phyloP scores from a whole-genome alignment of 1,284 basidiomycete genomes.

The Sanghuangporus sanghuang region DNA sequence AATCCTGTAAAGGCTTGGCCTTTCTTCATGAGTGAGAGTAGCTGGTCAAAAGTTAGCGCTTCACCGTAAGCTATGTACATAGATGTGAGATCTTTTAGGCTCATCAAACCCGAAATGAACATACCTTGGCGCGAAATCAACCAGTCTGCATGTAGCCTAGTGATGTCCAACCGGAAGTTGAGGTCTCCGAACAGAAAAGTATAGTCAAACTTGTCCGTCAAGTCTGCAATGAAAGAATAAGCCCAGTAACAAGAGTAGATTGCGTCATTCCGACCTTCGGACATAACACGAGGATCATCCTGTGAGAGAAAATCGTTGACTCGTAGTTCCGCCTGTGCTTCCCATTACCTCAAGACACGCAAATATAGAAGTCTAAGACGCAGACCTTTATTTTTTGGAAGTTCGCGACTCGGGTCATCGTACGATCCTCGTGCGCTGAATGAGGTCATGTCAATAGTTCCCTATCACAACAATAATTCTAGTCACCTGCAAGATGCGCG shows the following conservation, averaged over 20 bases:
- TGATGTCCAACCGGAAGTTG: slow-evolving; percentile 72
- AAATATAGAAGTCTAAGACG: not conserved
- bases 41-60: slow-evolving; percentile 77
- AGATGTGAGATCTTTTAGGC: not conserved
- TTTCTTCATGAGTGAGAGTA: slow-evolving; percentile 62
- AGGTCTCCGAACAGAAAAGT: slow-evolving; percentile 80
- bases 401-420: slow-evolving; percentile 65
- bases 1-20: slow-evolving; percentile 66
- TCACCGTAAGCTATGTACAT: slow-evolving; percentile 54
- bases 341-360: slow-evolving; percentile 11
- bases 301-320: slow-evolving; percentile 62
- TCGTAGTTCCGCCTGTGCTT: slow-evolving; percentile 48
- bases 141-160: slow-evolving; percentile 66
- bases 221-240: slow-evolving; percentile 37
- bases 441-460: slow-evolving; percentile 11
- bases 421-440: slow-evolving; percentile 72
- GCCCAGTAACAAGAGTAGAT: slow-evolving; percentile 6
- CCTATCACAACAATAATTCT: not conserved
- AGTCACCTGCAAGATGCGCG: slow-evolving; percentile 77
- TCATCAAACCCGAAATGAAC: slow-evolving; percentile 1
- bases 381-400: slow-evolving; percentile 71
- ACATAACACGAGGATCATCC: slow-evolving; percentile 56
- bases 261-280: slow-evolving; percentile 48
- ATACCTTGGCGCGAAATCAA: slow-evolving; percentile 51
- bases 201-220: slow-evolving; percentile 81